These are phyloP conservation scores for Pythium coloratum DNA, from an alignment of 352 stramenopile species.

Conservation along the genomic window DNA sequence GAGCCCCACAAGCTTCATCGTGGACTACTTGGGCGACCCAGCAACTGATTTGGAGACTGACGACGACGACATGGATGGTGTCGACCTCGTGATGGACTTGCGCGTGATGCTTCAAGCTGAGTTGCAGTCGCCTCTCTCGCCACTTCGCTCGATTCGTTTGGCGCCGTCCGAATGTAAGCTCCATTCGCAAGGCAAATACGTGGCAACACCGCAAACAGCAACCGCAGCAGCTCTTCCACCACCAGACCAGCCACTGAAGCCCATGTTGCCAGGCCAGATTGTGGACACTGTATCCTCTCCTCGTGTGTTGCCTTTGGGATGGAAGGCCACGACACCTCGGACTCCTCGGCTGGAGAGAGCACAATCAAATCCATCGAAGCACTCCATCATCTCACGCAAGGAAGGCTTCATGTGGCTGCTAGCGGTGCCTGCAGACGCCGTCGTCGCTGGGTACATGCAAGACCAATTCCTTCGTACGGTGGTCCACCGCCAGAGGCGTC, in stretches of 20 bases:
- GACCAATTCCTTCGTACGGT: conserved; percentile 18
- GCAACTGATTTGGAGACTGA: conserved; percentile 1
- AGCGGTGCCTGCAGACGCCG: neutral
- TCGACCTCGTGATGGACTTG: conserved; percentile 26
- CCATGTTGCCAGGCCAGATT: neutral
- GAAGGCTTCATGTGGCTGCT: conserved; percentile 22
- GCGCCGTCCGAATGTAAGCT: conserved; percentile 34
- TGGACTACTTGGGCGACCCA: conserved; percentile 14
- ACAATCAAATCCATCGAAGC: neutral
- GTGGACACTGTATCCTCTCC: neutral
- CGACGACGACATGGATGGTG: neutral
- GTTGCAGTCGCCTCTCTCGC: conserved; percentile 32
- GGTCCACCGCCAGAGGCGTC: conserved; percentile 15
- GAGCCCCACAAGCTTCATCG: conserved; percentile 6
- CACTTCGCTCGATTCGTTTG: conserved; percentile 49
- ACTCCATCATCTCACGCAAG: neutral
- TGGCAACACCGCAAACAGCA: neutral
- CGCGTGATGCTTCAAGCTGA: conserved; percentile 11
- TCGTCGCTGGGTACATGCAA: conserved; percentile 8
- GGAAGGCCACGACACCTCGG: conserved; percentile 2
- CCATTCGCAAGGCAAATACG: conserved; percentile 43
- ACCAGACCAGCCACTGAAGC: neutral
- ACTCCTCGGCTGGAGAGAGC: neutral
- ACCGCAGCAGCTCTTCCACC: neutral
- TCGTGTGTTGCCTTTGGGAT: neutral